Conservation (phyloP, 345 rosid genomes). For the Gossypium ekmanianum region DNA sequence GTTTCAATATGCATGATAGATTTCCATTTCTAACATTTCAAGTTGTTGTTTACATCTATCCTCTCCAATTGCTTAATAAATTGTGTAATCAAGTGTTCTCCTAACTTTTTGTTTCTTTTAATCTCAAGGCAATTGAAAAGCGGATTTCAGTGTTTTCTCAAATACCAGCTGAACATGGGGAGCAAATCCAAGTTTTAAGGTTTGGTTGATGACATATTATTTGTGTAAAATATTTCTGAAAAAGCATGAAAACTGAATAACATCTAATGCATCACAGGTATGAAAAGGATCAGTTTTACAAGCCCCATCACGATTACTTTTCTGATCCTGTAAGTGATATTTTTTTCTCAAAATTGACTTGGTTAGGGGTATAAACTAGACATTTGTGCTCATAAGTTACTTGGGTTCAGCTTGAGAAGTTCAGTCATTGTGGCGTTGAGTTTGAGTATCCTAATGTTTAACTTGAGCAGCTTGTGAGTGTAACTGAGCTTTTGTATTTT, state of each 20-base stretch:
- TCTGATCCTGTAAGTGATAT: conserved; percentile 69
- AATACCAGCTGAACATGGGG: conserved; percentile 87
- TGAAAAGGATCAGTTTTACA: conserved; percentile 78
- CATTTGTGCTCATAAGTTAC: too few relatives aligned
- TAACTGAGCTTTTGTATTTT: too few relatives aligned
- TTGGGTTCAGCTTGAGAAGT: too few relatives aligned
- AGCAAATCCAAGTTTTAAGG: conserved; percentile 93
- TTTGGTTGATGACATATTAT: conserved; percentile 29
- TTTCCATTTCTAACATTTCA: background rate
- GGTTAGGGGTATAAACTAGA: background rate
- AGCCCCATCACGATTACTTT: conserved; percentile 93
- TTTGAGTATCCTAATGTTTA: too few relatives aligned
- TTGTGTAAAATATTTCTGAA: conserved; percentile 11
- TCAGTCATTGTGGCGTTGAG: too few relatives aligned
- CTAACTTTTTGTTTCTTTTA: conserved; percentile 11
- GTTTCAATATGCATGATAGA: background rate
- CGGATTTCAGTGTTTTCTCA: conserved; percentile 93
- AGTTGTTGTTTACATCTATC: background rate
- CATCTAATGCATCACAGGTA: conserved; percentile 89
- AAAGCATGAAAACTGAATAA: conserved; percentile 37
- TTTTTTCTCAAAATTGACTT: background rate
- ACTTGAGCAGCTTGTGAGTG: too few relatives aligned
- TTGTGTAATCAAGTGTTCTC: background rate
- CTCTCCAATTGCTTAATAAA: background rate
- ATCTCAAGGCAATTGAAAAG: conserved; percentile 76